phyloP scores from a whole-genome alignment of 225 moss, liverwort and hornwort species.

The Climacium dendroides region DNA sequence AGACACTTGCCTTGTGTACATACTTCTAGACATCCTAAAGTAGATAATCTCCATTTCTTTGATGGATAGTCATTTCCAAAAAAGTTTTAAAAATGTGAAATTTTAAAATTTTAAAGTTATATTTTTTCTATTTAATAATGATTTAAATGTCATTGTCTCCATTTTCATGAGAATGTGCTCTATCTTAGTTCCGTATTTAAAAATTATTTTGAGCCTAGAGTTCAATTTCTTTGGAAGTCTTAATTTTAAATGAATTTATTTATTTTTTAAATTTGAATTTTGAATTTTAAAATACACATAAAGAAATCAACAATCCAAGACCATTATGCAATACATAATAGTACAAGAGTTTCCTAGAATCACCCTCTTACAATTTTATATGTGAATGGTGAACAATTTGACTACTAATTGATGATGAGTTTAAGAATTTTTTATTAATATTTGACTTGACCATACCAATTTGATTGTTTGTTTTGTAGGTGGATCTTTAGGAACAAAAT shows the following conservation, averaged over 20 bases:
- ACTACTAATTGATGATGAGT: background rate
- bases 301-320: background rate
- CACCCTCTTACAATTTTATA: background rate
- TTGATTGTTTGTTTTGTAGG: background rate
- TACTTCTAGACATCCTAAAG: too few relatives aligned
- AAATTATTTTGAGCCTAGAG: background rate
- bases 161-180: background rate
- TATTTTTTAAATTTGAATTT: accelerated
- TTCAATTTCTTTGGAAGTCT: background rate
- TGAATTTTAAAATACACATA: accelerated
- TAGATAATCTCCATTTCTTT: too few relatives aligned
- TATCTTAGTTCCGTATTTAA: too few relatives aligned
- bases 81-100: too few relatives aligned
- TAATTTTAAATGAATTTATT: background rate
- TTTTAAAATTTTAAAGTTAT: too few relatives aligned
- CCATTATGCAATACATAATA: background rate
- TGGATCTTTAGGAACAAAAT: background rate
- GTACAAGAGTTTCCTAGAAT: too few relatives aligned
- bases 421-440: background rate
- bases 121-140: background rate
- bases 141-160: background rate
- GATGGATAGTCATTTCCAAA: too few relatives aligned
- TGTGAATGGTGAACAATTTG: background rate
- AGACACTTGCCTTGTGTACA: background rate
- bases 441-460: background rate